phyloP scores from a whole-genome alignment of 2,329 filamentous ascomycete species.

The Apiospora kogelbergensis region DNA sequence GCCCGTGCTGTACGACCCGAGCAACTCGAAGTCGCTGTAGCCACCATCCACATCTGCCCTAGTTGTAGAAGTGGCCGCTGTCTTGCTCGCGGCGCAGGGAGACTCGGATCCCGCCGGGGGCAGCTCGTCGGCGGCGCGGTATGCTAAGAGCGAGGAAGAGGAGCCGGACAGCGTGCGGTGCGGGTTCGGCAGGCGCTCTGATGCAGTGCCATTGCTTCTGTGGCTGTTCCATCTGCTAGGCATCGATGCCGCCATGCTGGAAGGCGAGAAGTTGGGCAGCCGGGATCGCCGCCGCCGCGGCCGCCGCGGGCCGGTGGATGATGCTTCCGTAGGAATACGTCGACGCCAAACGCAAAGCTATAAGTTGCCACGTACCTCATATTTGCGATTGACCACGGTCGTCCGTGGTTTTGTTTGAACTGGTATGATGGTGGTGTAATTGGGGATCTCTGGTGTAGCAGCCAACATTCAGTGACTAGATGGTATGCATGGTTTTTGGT shows the following conservation, averaged over 20 bases:
- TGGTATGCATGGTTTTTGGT: no score
- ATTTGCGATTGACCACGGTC: background rate
- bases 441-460: background rate
- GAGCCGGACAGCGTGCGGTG: constrained; percentile 32
- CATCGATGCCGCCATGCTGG: constrained; percentile 40
- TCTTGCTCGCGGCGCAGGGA: constrained; percentile 24
- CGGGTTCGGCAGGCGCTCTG: constrained; percentile 34
- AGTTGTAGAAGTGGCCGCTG: constrained; percentile 19
- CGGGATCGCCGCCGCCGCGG: constrained; percentile 26
- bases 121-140: constrained; percentile 21
- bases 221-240: constrained; percentile 22
- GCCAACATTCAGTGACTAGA: no score
- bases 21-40: constrained; percentile 23
- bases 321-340: constrained; percentile 35
- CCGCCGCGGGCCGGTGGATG: constrained; percentile 33
- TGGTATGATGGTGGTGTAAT: background rate
- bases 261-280: constrained; percentile 39
- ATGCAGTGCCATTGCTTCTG: background rate
- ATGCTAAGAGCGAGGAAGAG: constrained; percentile 21
- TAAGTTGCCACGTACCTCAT: no score
- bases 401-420: background rate
- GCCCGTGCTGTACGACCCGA: constrained; percentile 19
- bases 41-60: constrained; percentile 30
- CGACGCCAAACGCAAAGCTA: no score
- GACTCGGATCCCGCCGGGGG: background rate